Percentiles rank a stretch among this genome's conserved stretches.
phyloP scores from a whole-genome alignment of 768 basidiomycete genomes.

The Auriscalpium microsporum region DNA sequence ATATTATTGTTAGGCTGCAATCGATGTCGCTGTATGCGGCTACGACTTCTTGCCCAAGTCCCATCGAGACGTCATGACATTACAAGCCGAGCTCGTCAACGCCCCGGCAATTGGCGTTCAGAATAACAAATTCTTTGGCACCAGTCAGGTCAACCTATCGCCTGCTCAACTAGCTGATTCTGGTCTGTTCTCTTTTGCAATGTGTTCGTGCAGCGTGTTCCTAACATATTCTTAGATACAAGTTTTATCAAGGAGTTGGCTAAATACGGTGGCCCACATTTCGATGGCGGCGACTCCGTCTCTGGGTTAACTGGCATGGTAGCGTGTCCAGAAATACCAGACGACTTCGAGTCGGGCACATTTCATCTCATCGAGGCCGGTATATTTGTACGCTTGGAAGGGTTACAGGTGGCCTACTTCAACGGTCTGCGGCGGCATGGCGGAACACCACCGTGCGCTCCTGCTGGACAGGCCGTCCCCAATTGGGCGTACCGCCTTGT shows the following conservation, averaged over 20 bases:
- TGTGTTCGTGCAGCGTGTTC: background rate
- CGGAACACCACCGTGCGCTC: background rate
- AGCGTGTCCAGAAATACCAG: background rate
- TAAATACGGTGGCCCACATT: background rate
- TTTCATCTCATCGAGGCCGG: background rate
- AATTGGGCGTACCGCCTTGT: background rate
- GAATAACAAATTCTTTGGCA: background rate
- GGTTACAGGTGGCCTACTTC: background rate
- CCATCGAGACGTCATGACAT: background rate
- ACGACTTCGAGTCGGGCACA: background rate
- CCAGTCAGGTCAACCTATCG: background rate
- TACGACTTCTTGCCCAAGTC: background rate
- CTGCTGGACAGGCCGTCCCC: background rate
- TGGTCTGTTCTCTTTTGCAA: background rate
- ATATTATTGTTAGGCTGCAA: background rate
- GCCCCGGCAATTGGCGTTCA: background rate
- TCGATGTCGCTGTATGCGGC: background rate
- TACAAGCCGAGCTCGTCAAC: background rate
- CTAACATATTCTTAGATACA: background rate
- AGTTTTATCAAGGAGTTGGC: too few relatives aligned
- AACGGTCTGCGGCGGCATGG: background rate
- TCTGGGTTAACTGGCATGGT: background rate
- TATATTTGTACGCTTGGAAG: background rate
- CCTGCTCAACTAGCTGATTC: background rate
- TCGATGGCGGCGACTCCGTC: background rate